Evolutionary conservation across 2,329 filamentous ascomycete species (phyloP), one percentile per base, ranked within the genome.

Genomic region (Fusarium newnesense): DNA sequence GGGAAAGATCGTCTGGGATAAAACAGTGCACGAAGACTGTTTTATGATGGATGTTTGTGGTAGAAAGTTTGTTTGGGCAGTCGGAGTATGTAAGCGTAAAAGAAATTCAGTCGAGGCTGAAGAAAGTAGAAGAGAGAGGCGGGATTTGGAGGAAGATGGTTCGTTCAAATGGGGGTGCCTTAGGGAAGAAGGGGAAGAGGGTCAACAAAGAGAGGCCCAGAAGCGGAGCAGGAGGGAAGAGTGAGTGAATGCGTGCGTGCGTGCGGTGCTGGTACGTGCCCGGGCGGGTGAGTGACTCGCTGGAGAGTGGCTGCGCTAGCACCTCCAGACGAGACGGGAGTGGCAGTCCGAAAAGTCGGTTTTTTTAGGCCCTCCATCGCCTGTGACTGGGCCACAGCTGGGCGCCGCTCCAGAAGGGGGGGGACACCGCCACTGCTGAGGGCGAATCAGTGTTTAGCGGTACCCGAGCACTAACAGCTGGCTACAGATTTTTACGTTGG

Each of bases 281-380:
- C 15, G 19, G n/a, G 32, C 18, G 32, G 19, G 50, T 54, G 24
- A 53, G 73, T 75, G 72, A 61, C 60, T 64, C 30, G 24, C 24
- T 36, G 16, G 34, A 28, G 24, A 52, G 32, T 53, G 58, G 65
- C 75, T 76, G 69, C 70, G 64, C 63, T 70, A 69, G 73, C 75
- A 71, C 69, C 65, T 53, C 24, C 19, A 53, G 34, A 50, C 47
- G 47, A 34, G 30, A 52, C n/a, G 16, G 30, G 47, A 53, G 54
- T 72, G 63, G 77, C 73, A 76, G 78, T 76, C 78, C 73, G 76
- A 79, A 80, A 79, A 79, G 76, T 79, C 78, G 77, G 77, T 73
- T 77, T 79, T 78, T 76, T 65, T 64, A 67, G 74, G 63, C 64
- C 60, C 66, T 66, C 54, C 44, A 60, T 62, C 37, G 44, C 32